Conservation (phyloP, 73 alveolate species). For the Tetrahymena thermophila region DNA sequence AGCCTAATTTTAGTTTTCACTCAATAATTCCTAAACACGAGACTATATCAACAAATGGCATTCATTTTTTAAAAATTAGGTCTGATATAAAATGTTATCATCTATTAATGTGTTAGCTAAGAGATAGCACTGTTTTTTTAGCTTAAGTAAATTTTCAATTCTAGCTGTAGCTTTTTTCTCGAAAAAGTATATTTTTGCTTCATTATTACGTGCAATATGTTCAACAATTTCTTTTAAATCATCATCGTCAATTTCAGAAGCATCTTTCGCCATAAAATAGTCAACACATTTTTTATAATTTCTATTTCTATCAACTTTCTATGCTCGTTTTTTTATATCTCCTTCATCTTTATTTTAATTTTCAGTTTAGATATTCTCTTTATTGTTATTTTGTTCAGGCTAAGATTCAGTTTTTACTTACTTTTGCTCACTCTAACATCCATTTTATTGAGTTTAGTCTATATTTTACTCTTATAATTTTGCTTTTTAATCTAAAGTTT, state of each 20-base stretch:
- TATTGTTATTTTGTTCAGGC: background rate
- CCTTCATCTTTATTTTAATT: background rate
- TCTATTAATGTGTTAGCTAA: constrained; percentile 13
- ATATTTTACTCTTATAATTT: background rate
- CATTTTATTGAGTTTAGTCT: background rate
- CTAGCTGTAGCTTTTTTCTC: constrained; percentile 48
- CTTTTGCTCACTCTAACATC: background rate
- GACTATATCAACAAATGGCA: constrained; percentile 6
- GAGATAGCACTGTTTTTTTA: constrained; percentile 19
- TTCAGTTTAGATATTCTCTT: background rate
- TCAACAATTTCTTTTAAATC: constrained; percentile 9
- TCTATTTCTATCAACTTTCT: background rate
- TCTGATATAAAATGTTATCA: constrained; percentile 25
- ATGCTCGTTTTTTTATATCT: background rate
- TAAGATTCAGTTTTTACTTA: background rate
- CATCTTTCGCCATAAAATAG: background rate
- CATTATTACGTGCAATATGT: background rate
- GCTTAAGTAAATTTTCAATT: constrained; percentile 17
- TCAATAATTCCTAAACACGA: background rate
- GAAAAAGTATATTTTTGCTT: constrained; percentile 46
- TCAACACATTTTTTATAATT: background rate
- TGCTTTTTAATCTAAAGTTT: background rate
- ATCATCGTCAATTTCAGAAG: constrained; percentile 1
- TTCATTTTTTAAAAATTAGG: constrained; percentile 39
- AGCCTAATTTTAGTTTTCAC: background rate